These are phyloP conservation scores for Auricularia sp. DNA, from an alignment of 768 basidiomycete species.

Conservation along the genomic window DNA sequence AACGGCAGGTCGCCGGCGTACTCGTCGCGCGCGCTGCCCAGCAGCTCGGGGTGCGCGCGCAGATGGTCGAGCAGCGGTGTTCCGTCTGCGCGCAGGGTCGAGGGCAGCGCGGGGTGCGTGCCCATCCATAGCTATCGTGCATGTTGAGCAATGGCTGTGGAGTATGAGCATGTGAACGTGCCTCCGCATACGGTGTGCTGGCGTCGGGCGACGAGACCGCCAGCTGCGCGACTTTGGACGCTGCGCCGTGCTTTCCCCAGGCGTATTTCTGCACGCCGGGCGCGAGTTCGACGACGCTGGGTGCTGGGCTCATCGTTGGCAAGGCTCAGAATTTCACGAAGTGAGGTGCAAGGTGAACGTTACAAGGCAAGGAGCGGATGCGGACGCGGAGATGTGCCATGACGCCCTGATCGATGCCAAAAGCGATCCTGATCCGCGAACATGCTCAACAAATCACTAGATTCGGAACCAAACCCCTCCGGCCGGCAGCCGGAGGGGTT, in stretches of 20 bases:
- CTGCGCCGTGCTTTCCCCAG: constrained; percentile 82
- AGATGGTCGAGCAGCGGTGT: constrained; percentile 54
- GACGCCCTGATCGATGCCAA: not conserved
- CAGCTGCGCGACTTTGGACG: constrained; percentile 83
- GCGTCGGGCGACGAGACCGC: constrained; percentile 60
- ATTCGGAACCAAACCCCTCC: no score
- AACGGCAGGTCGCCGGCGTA: constrained; percentile 67
- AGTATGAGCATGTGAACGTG: constrained; percentile 25
- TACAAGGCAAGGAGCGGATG: not conserved
- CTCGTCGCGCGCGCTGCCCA: constrained; percentile 43
- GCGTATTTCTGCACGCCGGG: constrained; percentile 87
- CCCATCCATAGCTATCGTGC: constrained; percentile 91
- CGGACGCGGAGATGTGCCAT: not conserved
- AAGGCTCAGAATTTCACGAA: not conserved
- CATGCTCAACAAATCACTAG: no score
- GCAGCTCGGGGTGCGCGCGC: constrained; percentile 52
- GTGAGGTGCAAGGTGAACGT: no score
- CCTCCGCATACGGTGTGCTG: constrained; percentile 84
- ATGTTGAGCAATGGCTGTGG: not conserved
- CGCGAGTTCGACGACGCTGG: constrained; percentile 62
- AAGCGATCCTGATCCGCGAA: no score
- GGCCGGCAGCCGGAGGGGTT: no score
- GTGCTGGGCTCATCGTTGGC: not conserved
- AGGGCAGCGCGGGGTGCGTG: constrained; percentile 75
- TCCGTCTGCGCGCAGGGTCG: constrained; percentile 34